Conservation (phyloP, 768 basidiomycete species). For the Pulveroboletus ravenelii region DNA sequence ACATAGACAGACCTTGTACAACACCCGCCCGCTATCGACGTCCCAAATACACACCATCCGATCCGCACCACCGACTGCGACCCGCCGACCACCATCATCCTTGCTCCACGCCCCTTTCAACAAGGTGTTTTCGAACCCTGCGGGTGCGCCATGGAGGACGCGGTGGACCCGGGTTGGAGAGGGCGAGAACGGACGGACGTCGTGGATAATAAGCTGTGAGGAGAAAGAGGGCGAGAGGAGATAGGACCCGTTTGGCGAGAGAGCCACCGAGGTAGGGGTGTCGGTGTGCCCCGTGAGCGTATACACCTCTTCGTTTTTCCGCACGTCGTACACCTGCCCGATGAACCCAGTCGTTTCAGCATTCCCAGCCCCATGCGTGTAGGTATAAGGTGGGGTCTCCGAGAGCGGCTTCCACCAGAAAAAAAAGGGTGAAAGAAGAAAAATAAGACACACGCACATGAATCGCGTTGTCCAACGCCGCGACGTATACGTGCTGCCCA, state of each 20-base stretch:
- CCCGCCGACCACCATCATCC: slow-evolving; percentile 75
- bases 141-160: slow-evolving; percentile 75
- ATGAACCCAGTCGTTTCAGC: not conserved
- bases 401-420: too few relatives aligned
- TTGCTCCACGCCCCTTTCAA: slow-evolving; percentile 85
- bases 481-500: slow-evolving; percentile 85
- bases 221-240: slow-evolving; percentile 90
- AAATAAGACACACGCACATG: slow-evolving; percentile 55
- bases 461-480: slow-evolving; percentile 92
- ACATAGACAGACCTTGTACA: slow-evolving; percentile 63
- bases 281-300: slow-evolving; percentile 82
- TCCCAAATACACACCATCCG: slow-evolving; percentile 86
- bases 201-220: slow-evolving; percentile 84
- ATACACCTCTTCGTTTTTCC: slow-evolving; percentile 79
- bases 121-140: slow-evolving; percentile 89
- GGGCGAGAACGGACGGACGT: slow-evolving; percentile 91
- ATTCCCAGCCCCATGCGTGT: too few relatives aligned
- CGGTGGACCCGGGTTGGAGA: slow-evolving; percentile 79
- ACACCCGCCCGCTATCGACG: slow-evolving; percentile 66
- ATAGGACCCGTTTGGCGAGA: slow-evolving; percentile 85
- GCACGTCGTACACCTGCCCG: slow-evolving; percentile 78
- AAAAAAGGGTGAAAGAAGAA: too few relatives aligned
- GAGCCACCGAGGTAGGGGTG: slow-evolving; percentile 87
- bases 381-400: not conserved
- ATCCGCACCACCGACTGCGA: slow-evolving; percentile 88